A percentile compares a stretch with the other conserved stretches of the same genome.
Conservation (phyloP, 805 yeast species). For the Wickerhamomyces silvicola region DNA sequence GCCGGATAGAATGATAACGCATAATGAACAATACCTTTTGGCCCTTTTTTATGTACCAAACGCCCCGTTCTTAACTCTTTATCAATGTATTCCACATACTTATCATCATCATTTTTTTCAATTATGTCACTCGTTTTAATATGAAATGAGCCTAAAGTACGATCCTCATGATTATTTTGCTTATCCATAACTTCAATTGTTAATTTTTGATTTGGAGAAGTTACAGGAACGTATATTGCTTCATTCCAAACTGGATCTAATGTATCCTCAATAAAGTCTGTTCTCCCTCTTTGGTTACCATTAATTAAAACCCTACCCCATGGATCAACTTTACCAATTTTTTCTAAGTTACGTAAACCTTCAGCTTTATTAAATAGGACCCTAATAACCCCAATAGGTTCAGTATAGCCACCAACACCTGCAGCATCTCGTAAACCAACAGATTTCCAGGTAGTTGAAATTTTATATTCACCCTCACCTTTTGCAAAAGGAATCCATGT, state of each 20-base stretch:
- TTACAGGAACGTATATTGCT: slow-evolving; percentile 71
- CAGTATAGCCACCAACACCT: slow-evolving; percentile 78
- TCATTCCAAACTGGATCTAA: slow-evolving; percentile 84
- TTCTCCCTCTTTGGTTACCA: slow-evolving; percentile 71
- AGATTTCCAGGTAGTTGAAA: slow-evolving; percentile 80
- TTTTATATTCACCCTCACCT: slow-evolving; percentile 66
- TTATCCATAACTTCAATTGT: slow-evolving; percentile 91
- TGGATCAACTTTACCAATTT: slow-evolving; percentile 89
- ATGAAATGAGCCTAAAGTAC: slow-evolving; percentile 80
- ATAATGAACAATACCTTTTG: slow-evolving; percentile 75
- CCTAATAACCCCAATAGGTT: slow-evolving; percentile 90
- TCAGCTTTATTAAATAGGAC: slow-evolving; percentile 63
- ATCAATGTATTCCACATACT: slow-evolving; percentile 51
- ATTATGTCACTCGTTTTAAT: slow-evolving; percentile 62
- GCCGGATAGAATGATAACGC: slow-evolving; percentile 79
- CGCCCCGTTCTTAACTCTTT: slow-evolving; percentile 51
- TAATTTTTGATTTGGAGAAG: slow-evolving; percentile 75
- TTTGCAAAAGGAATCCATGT: slow-evolving; percentile 68
- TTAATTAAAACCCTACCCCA: slow-evolving; percentile 76
- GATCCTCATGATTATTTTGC: slow-evolving; percentile 70
- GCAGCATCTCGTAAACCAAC: slow-evolving; percentile 63
- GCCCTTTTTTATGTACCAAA: slow-evolving; percentile 69
- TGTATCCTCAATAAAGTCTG: slow-evolving; percentile 58
- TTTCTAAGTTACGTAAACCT: slow-evolving; percentile 77
- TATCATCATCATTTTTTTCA: slow-evolving; percentile 53